A percentile compares a stretch with the other conserved stretches of the same genome.
phyloP scores from a whole-genome alignment of 495 filamentous ascomycete species.

The Tuber brumale region DNA sequence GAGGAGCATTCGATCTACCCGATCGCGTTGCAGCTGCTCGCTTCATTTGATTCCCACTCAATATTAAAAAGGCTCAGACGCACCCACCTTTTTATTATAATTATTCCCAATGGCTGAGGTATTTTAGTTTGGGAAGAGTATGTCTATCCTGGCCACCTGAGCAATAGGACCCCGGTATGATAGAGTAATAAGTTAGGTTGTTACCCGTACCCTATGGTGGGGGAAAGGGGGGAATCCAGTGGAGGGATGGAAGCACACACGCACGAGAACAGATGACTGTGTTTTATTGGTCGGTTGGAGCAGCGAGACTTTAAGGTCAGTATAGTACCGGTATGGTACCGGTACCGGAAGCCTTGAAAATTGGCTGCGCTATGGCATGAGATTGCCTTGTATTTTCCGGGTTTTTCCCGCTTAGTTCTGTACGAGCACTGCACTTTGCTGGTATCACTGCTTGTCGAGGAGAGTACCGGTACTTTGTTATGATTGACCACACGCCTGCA shows the following conservation, averaged over 20 bases:
- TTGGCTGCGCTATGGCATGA: neutral
- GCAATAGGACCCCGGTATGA: neutral
- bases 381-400: neutral
- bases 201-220: neutral
- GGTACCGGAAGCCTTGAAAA: neutral
- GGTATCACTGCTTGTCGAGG: neutral
- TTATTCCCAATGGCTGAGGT: neutral
- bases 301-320: neutral
- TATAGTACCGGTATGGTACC: neutral
- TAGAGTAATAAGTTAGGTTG: neutral
- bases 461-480: neutral
- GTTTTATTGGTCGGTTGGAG: neutral
- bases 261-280: neutral
- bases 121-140: neutral
- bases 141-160: neutral
- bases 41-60: neutral
- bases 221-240: neutral
- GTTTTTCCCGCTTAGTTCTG: neutral
- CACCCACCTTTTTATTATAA: neutral
- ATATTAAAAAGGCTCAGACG: neutral
- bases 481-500: neutral
- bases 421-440: neutral
- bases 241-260: neutral
- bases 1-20: neutral
- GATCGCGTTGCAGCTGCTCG: constrained; percentile 5